These are phyloP conservation scores for Sporothrix humicola DNA, from an alignment of 2,329 filamentous ascomycete genomes.

Conservation along the genomic window DNA sequence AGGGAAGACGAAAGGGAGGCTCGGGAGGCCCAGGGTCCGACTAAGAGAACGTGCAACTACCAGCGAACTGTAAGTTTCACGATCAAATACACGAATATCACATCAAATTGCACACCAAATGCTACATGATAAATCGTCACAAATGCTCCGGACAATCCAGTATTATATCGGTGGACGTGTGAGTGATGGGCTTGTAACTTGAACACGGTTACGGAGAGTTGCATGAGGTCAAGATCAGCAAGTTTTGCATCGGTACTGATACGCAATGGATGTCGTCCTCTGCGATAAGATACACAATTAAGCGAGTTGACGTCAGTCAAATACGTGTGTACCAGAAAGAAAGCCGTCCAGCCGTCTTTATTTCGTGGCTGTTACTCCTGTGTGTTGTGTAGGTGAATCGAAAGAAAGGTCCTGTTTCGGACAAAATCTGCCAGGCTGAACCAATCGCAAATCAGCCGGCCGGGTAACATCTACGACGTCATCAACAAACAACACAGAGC, in stretches of 20 bases:
- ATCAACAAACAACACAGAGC: not conserved
- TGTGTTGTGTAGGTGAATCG: not conserved
- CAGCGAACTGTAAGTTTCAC: not conserved
- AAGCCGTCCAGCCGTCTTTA: not conserved
- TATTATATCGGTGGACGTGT: not conserved
- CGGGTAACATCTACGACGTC: not conserved
- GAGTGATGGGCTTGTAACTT: not conserved
- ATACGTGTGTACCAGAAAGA: not conserved
- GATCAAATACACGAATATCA: too few relatives aligned
- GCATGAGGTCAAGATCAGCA: conserved; percentile 6
- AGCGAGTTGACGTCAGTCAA: conserved; percentile 7
- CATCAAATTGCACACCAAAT: not conserved
- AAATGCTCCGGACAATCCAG: not conserved
- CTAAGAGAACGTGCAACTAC: not conserved
- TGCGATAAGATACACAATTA: not conserved
- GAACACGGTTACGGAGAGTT: not conserved
- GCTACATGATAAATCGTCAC: not conserved
- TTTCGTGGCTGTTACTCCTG: not conserved
- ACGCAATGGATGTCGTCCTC: too few relatives aligned
- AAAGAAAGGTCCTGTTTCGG: not conserved
- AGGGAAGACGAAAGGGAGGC: not conserved
- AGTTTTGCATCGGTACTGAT: not conserved
- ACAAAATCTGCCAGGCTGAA: not conserved
- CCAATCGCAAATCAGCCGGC: conserved; percentile 15
- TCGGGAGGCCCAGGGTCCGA: not conserved